Percentiles rank a stretch among this genome's conserved stretches.
Conservation (phyloP, 2,329 filamentous ascomycete genomes). For the Fusarium oxysporum region DNA sequence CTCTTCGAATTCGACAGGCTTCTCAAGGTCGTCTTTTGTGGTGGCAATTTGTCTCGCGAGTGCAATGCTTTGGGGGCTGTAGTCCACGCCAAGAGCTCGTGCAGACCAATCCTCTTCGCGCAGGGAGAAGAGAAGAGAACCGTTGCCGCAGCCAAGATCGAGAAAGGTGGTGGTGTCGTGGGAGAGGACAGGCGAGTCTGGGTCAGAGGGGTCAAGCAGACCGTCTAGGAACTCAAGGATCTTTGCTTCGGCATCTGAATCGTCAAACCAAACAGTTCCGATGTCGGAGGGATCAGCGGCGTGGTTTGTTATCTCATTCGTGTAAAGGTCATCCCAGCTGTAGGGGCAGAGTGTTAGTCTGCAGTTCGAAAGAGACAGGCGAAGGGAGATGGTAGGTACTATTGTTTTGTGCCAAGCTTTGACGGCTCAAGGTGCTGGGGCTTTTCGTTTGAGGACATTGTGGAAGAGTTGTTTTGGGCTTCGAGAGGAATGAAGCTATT, state of each 20-base stretch:
- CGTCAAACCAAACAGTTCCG: constrained; percentile 96
- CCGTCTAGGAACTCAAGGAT: constrained; percentile 75
- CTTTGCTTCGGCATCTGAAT: constrained; percentile 87
- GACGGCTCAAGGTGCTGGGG: constrained; percentile 80
- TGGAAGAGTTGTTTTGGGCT: not conserved
- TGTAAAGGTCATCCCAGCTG: constrained; percentile 83
- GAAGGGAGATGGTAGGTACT: constrained; percentile 66
- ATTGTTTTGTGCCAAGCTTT: constrained; percentile 87
- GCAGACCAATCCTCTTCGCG: constrained; percentile 73
- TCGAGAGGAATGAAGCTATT: constrained; percentile 18
- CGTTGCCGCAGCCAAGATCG: constrained; percentile 95
- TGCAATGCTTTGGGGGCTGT: constrained; percentile 78
- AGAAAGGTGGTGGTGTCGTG: constrained; percentile 70
- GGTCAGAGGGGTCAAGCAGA: constrained; percentile 44
- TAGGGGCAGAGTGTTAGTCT: constrained; percentile 18
- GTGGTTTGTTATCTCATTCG: constrained; percentile 77
- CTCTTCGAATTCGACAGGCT: constrained; percentile 58
- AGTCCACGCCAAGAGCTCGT: constrained; percentile 87
- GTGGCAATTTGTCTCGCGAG: constrained; percentile 75
- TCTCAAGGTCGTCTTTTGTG: constrained; percentile 25
- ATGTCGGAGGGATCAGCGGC: constrained; percentile 78
- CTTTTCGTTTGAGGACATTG: constrained; percentile 48
- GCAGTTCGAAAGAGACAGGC: not conserved
- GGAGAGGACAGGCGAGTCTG: constrained; percentile 37
- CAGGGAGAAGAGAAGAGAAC: constrained; percentile 87